A percentile compares a stretch with the other conserved stretches of the same genome.
phyloP scores from a whole-genome alignment of 1,284 basidiomycete species.

The Ganoderma lucidum region DNA sequence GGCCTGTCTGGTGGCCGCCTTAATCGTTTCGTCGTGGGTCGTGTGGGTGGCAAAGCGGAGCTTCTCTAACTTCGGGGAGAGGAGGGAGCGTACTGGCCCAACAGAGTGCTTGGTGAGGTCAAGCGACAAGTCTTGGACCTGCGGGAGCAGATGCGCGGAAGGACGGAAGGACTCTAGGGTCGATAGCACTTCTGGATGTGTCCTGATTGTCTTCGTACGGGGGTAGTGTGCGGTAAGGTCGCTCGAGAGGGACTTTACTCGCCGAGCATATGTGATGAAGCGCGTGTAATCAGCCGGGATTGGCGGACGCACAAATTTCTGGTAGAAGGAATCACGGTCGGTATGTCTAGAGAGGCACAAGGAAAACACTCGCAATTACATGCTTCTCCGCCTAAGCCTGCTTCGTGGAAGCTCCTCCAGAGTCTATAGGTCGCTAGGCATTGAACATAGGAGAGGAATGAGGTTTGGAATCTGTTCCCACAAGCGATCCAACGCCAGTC shows the following conservation, averaged over 20 bases:
- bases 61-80: conserved; percentile 2
- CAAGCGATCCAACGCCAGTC: neutral
- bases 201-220: neutral
- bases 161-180: neutral
- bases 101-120: neutral
- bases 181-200: conserved; percentile 1
- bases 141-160: neutral
- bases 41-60: neutral
- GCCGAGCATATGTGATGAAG: neutral
- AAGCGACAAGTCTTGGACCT: neutral
- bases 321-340: neutral
- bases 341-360: neutral
- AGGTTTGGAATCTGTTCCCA: conserved; percentile 1
- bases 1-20: neutral
- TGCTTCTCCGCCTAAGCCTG: neutral
- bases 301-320: conserved; percentile 3
- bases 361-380: neutral
- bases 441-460: neutral
- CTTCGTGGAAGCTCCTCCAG: neutral
- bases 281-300: neutral
- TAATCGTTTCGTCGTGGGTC: neutral
- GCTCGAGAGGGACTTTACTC: neutral
- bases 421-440: neutral
- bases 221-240: neutral
- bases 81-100: neutral